phyloP scores from a whole-genome alignment of 108 stramenopile genomes.

The Pseudonitzschia multiseries region DNA sequence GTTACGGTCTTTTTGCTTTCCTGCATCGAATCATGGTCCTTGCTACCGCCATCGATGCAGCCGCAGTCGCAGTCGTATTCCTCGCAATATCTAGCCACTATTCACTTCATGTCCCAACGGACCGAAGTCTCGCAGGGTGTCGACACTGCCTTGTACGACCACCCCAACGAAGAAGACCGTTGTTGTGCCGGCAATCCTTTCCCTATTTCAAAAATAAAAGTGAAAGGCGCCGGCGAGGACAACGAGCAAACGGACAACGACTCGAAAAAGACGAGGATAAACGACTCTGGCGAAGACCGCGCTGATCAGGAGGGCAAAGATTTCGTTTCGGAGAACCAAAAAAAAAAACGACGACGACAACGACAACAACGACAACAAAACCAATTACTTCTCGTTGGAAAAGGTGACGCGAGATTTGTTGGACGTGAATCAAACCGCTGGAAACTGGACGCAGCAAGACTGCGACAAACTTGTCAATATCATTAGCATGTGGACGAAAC shows the following conservation, averaged over 20 bases:
- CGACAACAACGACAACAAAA: constrained; percentile 1
- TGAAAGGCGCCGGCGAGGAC: background rate
- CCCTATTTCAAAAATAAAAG: constrained; percentile 3
- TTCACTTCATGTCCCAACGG: background rate
- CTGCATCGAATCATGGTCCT: constrained; percentile 7
- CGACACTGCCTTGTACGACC: background rate
- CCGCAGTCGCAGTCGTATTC: background rate
- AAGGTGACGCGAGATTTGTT: constrained; percentile 18
- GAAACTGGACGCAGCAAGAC: constrained; percentile 16
- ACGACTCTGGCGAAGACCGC: background rate
- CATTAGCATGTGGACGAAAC: constrained; percentile 15
- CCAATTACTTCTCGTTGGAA: constrained; percentile 13
- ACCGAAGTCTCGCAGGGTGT: background rate
- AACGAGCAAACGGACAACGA: background rate
- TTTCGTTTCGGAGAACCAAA: background rate
- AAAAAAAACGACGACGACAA: too few relatives aligned
- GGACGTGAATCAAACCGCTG: constrained; percentile 9
- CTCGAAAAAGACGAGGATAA: background rate
- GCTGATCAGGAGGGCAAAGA: constrained; percentile 2
- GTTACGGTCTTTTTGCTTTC: constrained; percentile 13
- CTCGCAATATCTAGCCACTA: background rate
- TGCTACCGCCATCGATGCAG: background rate
- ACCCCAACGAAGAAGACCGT: background rate
- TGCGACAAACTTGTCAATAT: background rate
- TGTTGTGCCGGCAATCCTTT: background rate